Conservation (phyloP, 1,284 basidiomycete genomes). For the Heterobasidion annosum region DNA sequence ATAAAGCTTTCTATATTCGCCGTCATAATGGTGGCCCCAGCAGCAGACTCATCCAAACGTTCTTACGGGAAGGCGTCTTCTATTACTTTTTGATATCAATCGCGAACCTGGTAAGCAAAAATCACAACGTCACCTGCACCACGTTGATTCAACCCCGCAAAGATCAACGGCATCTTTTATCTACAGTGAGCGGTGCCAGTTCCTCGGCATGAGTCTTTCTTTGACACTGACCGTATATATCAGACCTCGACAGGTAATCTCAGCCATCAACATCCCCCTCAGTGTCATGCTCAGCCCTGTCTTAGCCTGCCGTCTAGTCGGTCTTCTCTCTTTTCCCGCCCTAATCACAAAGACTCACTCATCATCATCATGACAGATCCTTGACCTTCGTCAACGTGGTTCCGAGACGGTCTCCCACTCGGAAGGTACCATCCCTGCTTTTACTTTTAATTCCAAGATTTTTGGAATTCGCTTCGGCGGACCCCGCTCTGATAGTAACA, state of each 20-base stretch:
- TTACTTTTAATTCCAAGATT: slow-evolving; percentile 21
- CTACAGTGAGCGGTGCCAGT: slow-evolving; percentile 46
- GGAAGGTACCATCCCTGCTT: slow-evolving; percentile 22
- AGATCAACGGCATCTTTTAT: slow-evolving; percentile 76
- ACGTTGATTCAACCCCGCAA: slow-evolving; percentile 1
- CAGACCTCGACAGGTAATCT: slow-evolving; percentile 71
- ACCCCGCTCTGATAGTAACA: slow-evolving; percentile 8
- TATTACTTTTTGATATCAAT: slow-evolving; percentile 76
- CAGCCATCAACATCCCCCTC: slow-evolving; percentile 77
- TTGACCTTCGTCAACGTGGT: slow-evolving; percentile 68
- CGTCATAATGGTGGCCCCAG: slow-evolving; percentile 64
- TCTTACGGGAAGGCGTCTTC: slow-evolving; percentile 74
- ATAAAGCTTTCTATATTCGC: slow-evolving; percentile 65
- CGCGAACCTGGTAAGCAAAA: slow-evolving; percentile 48
- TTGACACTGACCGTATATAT: neutral
- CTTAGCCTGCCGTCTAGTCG: slow-evolving; percentile 64
- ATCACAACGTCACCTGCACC: neutral
- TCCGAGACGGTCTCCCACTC: slow-evolving; percentile 66
- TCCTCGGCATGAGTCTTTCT: too few relatives aligned
- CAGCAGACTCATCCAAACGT: slow-evolving; percentile 72
- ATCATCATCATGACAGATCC: slow-evolving; percentile 34
- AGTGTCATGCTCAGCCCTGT: slow-evolving; percentile 79
- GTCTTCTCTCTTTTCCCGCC: slow-evolving; percentile 12
- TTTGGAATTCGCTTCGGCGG: slow-evolving; percentile 16
- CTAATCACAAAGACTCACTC: neutral